Conservation (phyloP, 768 basidiomycete genomes). For the Panus rudis region DNA sequence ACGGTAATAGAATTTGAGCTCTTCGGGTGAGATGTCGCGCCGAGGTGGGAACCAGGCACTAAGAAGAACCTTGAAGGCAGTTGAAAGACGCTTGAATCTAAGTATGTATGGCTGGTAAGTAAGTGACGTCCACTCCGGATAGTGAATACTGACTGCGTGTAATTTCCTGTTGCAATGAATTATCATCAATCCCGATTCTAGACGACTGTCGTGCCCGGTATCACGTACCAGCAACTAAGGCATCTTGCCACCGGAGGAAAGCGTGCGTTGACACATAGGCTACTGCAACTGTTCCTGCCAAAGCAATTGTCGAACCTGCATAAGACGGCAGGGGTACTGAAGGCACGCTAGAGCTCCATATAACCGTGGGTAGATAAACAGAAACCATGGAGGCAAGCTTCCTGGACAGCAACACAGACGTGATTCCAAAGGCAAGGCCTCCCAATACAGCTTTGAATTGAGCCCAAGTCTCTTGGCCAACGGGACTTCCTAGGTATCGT, state of each 20-base stretch:
- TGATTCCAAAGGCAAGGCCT: slow-evolving; percentile 12
- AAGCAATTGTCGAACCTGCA: no score
- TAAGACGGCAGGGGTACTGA: no score
- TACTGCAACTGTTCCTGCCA: slow-evolving; percentile 11
- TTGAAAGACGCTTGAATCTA: slow-evolving; percentile 27
- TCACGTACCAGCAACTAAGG: slow-evolving; percentile 31
- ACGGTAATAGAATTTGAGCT: slow-evolving; percentile 31
- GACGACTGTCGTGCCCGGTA: no score
- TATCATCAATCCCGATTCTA: no score
- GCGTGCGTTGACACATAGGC: slow-evolving; percentile 24
- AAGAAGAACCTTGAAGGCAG: slow-evolving; percentile 32
- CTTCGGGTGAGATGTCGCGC: slow-evolving; percentile 8
- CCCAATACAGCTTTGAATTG: slow-evolving; percentile 94
- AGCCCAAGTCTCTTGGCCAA: slow-evolving; percentile 90
- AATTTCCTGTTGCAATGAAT: slow-evolving; percentile 18
- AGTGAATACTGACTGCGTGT: slow-evolving; percentile 18
- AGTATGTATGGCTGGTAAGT: not conserved
- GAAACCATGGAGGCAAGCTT: slow-evolving; percentile 4
- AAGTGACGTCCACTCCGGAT: not conserved
- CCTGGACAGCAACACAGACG: slow-evolving; percentile 8
- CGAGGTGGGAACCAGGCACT: slow-evolving; percentile 27
- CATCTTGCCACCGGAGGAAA: slow-evolving; percentile 40
- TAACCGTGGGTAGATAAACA: not conserved
- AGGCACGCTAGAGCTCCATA: not conserved
- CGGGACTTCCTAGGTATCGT: slow-evolving; percentile 44